These are phyloP conservation scores for Oidiodendron maius DNA, from an alignment of 495 filamentous ascomycete genomes.

Conservation along the genomic window DNA sequence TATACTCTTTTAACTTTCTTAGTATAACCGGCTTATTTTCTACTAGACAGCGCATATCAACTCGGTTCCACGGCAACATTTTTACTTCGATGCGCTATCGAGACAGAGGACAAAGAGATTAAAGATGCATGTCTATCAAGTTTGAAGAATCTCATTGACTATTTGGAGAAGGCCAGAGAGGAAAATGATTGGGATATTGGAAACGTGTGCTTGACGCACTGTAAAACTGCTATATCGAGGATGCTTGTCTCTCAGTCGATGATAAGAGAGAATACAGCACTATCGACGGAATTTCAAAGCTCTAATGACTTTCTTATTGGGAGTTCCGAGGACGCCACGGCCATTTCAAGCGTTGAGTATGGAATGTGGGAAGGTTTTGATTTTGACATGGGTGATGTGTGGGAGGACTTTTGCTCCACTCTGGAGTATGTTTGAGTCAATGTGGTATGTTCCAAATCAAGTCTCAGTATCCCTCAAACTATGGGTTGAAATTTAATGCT, in stretches of 20 bases:
- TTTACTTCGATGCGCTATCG: constrained; percentile 7
- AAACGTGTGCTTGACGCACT: constrained; percentile 6
- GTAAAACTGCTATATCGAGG: not conserved
- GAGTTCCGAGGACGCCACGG: too few relatives aligned
- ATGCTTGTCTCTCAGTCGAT: not conserved
- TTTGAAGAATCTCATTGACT: not conserved
- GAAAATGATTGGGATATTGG: constrained; percentile 5
- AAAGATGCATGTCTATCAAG: not conserved
- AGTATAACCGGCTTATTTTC: not conserved
- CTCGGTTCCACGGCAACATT: constrained; percentile 2
- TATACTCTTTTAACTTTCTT: not conserved
- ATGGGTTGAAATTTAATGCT: too few relatives aligned
- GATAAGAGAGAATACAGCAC: too few relatives aligned
- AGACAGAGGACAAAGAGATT: not conserved
- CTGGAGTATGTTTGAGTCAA: too few relatives aligned
- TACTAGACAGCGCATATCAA: constrained; percentile 5
- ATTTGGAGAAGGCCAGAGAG: not conserved
- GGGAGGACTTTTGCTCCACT: too few relatives aligned
- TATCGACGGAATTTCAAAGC: too few relatives aligned
- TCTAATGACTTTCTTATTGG: too few relatives aligned
- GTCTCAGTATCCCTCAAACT: too few relatives aligned
- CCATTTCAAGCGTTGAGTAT: too few relatives aligned
- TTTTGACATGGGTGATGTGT: too few relatives aligned
- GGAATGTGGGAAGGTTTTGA: too few relatives aligned
- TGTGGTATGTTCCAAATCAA: too few relatives aligned